Percentiles rank a stretch among this genome's conserved stretches.
These are phyloP conservation scores for Starmerella potacharoeniae DNA, from an alignment of 805 yeast species.

Conservation along the genomic window DNA sequence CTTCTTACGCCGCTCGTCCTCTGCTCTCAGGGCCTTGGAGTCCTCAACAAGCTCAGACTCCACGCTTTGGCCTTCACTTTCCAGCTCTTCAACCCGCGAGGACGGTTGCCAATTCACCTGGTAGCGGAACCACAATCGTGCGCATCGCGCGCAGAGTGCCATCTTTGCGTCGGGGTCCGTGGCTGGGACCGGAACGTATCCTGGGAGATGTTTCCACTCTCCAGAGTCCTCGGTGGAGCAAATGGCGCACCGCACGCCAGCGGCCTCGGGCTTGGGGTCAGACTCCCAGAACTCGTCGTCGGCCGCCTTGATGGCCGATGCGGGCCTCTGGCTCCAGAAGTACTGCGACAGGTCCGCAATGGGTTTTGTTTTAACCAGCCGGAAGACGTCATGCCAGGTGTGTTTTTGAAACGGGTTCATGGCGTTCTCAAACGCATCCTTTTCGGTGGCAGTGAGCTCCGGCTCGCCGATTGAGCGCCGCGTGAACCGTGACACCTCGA, in stretches of 20 bases:
- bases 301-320: not conserved
- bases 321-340: conserved; percentile 46
- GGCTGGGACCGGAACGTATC: conserved; percentile 33
- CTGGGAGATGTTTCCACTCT: conserved; percentile 66
- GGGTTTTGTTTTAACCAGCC: conserved; percentile 62
- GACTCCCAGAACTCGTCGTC: conserved; percentile 28
- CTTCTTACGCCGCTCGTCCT: conserved; percentile 23
- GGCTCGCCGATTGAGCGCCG: conserved; percentile 64
- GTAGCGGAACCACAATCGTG: conserved; percentile 81
- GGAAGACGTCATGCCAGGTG: conserved; percentile 62
- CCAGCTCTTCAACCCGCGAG: conserved; percentile 38
- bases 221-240: conserved; percentile 47
- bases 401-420: conserved; percentile 56
- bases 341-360: conserved; percentile 75
- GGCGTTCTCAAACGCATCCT: conserved; percentile 59
- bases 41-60: conserved; percentile 58
- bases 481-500: conserved; percentile 38
- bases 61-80: conserved; percentile 32
- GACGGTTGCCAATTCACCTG: conserved; percentile 83
- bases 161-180: conserved; percentile 33
- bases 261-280: conserved; percentile 55
- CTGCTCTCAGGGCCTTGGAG: conserved; percentile 25
- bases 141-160: conserved; percentile 79
- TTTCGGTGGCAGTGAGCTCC: conserved; percentile 52
- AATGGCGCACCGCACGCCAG: conserved; percentile 43